Evolutionary conservation across 371 early-diverging fungal genomes (phyloP).

Genomic region (Mucor irregularis): DNA sequence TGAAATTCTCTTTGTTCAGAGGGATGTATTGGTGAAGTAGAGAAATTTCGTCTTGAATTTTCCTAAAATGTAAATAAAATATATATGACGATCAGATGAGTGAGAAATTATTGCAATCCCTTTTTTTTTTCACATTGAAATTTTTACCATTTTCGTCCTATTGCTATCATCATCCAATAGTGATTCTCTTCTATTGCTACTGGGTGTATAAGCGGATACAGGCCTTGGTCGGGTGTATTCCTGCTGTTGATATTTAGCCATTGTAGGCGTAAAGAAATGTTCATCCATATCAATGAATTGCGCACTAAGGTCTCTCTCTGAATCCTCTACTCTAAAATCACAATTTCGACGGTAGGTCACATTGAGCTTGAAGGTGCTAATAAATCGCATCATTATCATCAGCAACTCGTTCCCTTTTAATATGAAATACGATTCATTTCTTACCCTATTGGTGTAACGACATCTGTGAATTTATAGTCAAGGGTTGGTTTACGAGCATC

Average conservation of each 20-base stretch:
- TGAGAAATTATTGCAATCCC: slow-evolving; percentile 3
- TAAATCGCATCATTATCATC: background rate
- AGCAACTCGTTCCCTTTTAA: too few species aligned
- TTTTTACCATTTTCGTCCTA: too few species aligned
- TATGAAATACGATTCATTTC: too few species aligned
- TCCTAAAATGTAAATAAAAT: slow-evolving; percentile 39
- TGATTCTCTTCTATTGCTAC: too few species aligned
- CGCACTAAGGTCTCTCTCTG: slow-evolving; percentile 39
- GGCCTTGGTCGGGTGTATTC: background rate
- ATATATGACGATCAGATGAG: slow-evolving; percentile 26
- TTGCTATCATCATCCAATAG: too few species aligned
- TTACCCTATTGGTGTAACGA: slow-evolving; percentile 76
- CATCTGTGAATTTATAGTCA: slow-evolving; percentile 64
- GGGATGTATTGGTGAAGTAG: too few species aligned
- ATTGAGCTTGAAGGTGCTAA: slow-evolving; percentile 70
- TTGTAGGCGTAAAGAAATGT: slow-evolving; percentile 41
- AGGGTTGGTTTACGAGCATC: slow-evolving; percentile 55
- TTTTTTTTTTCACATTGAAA: too few species aligned
- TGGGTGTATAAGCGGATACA: background rate
- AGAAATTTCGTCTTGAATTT: slow-evolving; percentile 35
- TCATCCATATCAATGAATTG: slow-evolving; percentile 44
- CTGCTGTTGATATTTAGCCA: slow-evolving; percentile 57
- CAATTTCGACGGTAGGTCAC: slow-evolving; percentile 81
- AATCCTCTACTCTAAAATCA: slow-evolving; percentile 72
- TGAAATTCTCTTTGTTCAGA: too few species aligned